phyloP scores from a whole-genome alignment of 179 eudicot species.

The Amaranthus tricolor region DNA sequence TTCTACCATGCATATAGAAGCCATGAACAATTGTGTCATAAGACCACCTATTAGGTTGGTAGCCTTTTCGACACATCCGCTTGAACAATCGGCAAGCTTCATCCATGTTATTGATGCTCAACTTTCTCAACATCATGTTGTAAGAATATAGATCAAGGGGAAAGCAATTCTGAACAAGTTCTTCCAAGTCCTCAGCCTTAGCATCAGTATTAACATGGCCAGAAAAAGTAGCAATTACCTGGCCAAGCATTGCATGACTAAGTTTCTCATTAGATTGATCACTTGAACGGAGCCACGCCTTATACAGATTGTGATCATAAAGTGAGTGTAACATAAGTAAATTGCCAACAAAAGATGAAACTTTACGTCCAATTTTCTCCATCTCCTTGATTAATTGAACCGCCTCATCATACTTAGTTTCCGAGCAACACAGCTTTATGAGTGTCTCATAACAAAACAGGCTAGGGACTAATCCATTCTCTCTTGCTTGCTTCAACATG shows the following conservation, averaged over 20 bases:
- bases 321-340: constrained; percentile 49
- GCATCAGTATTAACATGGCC: constrained; percentile 21
- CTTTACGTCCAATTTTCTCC: constrained; percentile 40
- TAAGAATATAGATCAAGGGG: constrained; percentile 54
- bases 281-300: constrained; percentile 53
- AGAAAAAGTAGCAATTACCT: constrained; percentile 54
- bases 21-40: constrained; percentile 60
- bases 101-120: constrained; percentile 43
- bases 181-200: constrained; percentile 50
- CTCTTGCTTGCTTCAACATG: constrained; percentile 33
- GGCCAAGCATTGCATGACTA: constrained; percentile 39
- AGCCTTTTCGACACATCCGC: constrained; percentile 56
- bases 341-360: constrained; percentile 79
- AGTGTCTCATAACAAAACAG: constrained; percentile 71
- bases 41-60: constrained; percentile 69
- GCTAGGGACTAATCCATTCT: constrained; percentile 37
- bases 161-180: constrained; percentile 49
- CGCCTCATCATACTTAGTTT: constrained; percentile 38
- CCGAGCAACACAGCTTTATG: constrained; percentile 35
- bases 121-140: constrained; percentile 65
- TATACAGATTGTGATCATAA: constrained; percentile 38
- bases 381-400: constrained; percentile 49
- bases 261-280: constrained; percentile 35
- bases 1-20: constrained; percentile 49
- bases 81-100: constrained; percentile 47